These are phyloP conservation scores for Gastrolobium bilobum DNA, from an alignment of 306 rosid genomes.

Conservation along the genomic window DNA sequence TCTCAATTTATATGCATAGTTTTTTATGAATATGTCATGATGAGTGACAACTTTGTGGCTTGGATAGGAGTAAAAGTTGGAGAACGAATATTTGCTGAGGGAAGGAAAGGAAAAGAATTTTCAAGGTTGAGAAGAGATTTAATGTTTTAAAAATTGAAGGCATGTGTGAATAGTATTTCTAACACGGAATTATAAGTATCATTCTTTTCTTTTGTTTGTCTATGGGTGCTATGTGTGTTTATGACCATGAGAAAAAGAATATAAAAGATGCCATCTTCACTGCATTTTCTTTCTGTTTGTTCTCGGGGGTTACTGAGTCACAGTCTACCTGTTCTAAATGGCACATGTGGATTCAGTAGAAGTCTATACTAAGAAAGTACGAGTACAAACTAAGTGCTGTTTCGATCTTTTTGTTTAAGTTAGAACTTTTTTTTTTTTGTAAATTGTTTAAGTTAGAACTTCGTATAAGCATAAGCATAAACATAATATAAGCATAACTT, in stretches of 20 bases:
- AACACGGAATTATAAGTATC: slow-evolving; percentile 51
- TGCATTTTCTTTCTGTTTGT: slow-evolving; percentile 31
- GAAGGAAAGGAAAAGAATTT: slow-evolving; percentile 62
- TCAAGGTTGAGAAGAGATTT: slow-evolving; percentile 49
- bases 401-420: too few relatives aligned
- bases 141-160: slow-evolving; percentile 43
- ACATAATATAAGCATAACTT: too few relatives aligned
- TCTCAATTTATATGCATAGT: slow-evolving; percentile 51
- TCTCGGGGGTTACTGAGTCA: too few relatives aligned
- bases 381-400: too few relatives aligned
- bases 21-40: slow-evolving; percentile 40
- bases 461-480: too few relatives aligned
- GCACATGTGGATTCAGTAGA: not conserved
- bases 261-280: slow-evolving; percentile 42
- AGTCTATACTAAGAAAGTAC: too few relatives aligned
- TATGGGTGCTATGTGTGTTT: slow-evolving; percentile 21
- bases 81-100: slow-evolving; percentile 56
- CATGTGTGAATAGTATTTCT: slow-evolving; percentile 38
- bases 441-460: too few relatives aligned
- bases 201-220: slow-evolving; percentile 71
- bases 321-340: not conserved
- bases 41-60: slow-evolving; percentile 4
- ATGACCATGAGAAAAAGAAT: slow-evolving; percentile 48
- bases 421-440: too few relatives aligned
- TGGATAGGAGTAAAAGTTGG: slow-evolving; percentile 50